Conservation (phyloP, 352 stramenopile species). For the Saprolegnia parasitica region DNA sequence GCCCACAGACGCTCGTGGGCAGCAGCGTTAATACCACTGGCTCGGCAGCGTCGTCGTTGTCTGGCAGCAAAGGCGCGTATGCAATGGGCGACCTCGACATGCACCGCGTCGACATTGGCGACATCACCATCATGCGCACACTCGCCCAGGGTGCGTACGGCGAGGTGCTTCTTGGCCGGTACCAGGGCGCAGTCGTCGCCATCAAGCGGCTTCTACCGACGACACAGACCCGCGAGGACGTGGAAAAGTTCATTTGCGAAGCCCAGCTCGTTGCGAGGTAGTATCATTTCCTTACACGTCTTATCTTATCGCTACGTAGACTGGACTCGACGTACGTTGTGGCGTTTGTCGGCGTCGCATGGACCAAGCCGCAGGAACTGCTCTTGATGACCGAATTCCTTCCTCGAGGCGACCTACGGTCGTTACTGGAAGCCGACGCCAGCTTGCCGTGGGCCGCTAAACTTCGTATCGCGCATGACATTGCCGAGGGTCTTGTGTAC, state of each 20-base stretch:
- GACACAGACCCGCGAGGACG: constrained; percentile 76
- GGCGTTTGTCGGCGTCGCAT: constrained; percentile 60
- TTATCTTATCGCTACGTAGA: constrained; percentile 16
- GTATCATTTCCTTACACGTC: constrained; percentile 25
- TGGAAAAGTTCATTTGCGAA: constrained; percentile 75
- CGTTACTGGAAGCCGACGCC: constrained; percentile 41
- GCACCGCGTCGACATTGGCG: constrained; percentile 45
- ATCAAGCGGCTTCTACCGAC: constrained; percentile 77
- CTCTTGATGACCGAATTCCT: constrained; percentile 62
- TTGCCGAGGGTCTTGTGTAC: constrained; percentile 63
- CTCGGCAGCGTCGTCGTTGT: not conserved
- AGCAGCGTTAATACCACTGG: not conserved
- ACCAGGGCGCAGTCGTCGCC: constrained; percentile 34
- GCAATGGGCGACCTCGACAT: constrained; percentile 4
- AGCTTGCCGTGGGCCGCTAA: constrained; percentile 59
- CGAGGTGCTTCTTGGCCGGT: constrained; percentile 74
- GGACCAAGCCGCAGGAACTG: constrained; percentile 55
- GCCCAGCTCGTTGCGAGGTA: constrained; percentile 79
- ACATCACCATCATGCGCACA: constrained; percentile 75
- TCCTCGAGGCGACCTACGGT: constrained; percentile 57
- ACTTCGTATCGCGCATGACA: constrained; percentile 62
- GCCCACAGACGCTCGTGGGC: not conserved
- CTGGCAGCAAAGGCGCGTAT: not conserved
- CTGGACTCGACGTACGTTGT: constrained; percentile 64
- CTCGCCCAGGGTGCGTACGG: constrained; percentile 79